These are phyloP conservation scores for Neltuma alba DNA, from an alignment of 306 rosid genomes.

Conservation along the genomic window DNA sequence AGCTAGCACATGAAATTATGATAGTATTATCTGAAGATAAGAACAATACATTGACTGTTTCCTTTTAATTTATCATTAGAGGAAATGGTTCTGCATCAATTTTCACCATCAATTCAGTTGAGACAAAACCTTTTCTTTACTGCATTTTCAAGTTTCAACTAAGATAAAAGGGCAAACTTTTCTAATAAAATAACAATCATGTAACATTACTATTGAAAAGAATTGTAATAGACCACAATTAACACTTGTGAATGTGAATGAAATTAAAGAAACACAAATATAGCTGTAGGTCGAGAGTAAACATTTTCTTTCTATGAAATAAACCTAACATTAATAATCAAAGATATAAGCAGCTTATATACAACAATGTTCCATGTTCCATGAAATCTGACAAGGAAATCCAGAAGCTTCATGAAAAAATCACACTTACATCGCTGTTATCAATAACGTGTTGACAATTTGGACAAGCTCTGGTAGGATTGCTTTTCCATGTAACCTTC, in stretches of 20 bases:
- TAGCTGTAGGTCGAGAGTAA: background rate
- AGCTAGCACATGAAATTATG: background rate
- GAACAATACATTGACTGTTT: conserved; percentile 5
- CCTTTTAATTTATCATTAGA: background rate
- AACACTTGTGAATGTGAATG: background rate
- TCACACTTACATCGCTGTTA: conserved; percentile 61
- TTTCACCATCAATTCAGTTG: background rate
- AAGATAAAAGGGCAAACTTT: background rate
- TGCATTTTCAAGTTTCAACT: background rate
- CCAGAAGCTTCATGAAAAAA: background rate
- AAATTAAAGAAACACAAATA: background rate
- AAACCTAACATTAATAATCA: background rate
- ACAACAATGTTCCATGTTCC: background rate
- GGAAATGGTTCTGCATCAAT: background rate
- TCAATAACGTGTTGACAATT: conserved; percentile 56
- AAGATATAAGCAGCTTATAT: background rate
- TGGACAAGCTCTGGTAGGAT: conserved; percentile 70
- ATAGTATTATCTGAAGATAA: background rate
- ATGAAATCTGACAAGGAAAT: conserved; percentile 1
- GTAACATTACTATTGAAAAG: background rate
- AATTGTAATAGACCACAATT: background rate
- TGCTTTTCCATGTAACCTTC: conserved; percentile 59
- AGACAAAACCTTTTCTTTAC: background rate
- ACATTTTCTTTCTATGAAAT: background rate
- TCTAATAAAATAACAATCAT: conserved; percentile 4